Evolutionary conservation across 352 stramenopile species (phyloP), one percentile per base, ranked within the genome.

Genomic region (Pythium oligandrum): DNA sequence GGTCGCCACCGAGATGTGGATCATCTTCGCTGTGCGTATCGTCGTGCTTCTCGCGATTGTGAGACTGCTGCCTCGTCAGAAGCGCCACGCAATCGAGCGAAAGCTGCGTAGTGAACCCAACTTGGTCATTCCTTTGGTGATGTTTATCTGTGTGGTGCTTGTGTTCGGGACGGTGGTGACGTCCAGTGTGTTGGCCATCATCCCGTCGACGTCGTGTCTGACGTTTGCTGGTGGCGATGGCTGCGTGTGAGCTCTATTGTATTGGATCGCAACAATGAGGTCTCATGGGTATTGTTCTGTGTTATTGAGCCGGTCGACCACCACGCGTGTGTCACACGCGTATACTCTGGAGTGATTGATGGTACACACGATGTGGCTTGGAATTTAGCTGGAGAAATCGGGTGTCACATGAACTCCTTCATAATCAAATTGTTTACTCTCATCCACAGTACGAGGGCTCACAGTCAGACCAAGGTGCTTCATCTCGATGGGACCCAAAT

Each of bases 211-310:
- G 4, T 53, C 44, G 17, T 66, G 59, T 33, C 45, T 56, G 11
- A 33, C 12, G 11, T 52, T 67, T 49, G 60, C 50, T 30, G 60
- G 60, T 31, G 60, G 60, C 34, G 3, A 50, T 4, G 60, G 60
- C 26, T 66, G 59, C 44, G 31, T 26, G 17, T 26, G 17, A 26
- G 17, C 17, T 26, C 17, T 26, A 26, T 26, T 26, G 17, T 26
- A 26, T 26, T 42, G 38, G 38, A 42, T 42, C 38, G 38, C 38
- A 42, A 42, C 38, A 12, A 12, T 42, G 7, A 42, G 7, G 12
- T 12, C 7, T 12, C 7, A 8, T 42, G 7, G 38, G 38, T 8
- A 42, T 42, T 12, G 38, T 8, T 12, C 38, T 8, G 7, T 8
- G 38, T 12, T 8, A 12, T 12, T 12, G 38, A 12, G 38, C 38